Evolutionary conservation across 2,329 filamentous ascomycete species (phyloP), one percentile per base, ranked within the genome.

Genomic region (Aspergillus fijiensis): DNA sequence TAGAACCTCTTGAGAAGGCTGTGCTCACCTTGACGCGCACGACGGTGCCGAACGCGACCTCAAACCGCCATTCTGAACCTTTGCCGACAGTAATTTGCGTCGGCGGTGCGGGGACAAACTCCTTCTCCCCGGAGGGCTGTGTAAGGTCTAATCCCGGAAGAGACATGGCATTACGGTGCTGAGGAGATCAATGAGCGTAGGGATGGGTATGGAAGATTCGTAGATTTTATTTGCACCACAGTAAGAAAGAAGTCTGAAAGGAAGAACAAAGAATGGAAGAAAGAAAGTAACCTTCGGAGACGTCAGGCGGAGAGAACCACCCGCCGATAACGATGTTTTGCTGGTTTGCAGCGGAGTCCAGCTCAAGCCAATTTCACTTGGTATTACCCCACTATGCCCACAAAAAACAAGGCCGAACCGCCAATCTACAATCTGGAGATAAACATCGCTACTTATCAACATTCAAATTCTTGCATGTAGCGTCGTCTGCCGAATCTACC

Each of bases 31-130:
- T 85, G 49, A 85, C 79, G 65, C 82, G 78, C 45, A 85, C 76
- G 14, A 77, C 80, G 52, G 77, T 78, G 14, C 80, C 81, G 64
- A 81, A 80, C 11, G 87, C 83, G 49, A 91, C 87, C 70, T 91
- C 84, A 77, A 94, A 94, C 54, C 90, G 86, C 87, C 89, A 94
- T 82, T 94, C 90, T 69, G 85, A 88, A 65, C 85, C 85, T 58
- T 86, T 83, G 54, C 82, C 79, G 63, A 94, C 84, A 64, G 77
- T 79, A 61, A 85, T 80, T 54, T 82, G 74, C 39, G 74, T 74
- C 29, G 76, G 74, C 47, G 76, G 74, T 51, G 78, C 75, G 63
- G 74, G 69, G 42, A 70, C 72, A 61, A 69, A 69, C 31, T 68
- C 65, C 55, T 69, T 69, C 60, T 77, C 77, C 76, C 87, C 86